Evolutionary conservation across 1,284 basidiomycete species (phyloP), one percentile per base, ranked within the genome.

Genomic region (Heterobasidion annosum): DNA sequence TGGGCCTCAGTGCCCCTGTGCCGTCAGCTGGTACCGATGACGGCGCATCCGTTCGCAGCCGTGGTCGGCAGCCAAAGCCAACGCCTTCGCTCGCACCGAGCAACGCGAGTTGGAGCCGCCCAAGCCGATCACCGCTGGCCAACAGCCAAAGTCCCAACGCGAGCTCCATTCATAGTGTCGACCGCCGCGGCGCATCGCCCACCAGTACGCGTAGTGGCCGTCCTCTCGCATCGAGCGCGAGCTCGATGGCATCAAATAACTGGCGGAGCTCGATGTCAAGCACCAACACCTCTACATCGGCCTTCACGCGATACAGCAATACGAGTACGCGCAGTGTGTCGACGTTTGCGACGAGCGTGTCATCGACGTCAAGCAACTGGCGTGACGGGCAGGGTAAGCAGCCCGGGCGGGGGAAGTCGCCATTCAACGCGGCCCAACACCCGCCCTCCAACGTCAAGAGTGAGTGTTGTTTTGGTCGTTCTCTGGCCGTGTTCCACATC

Each of bases 291-390:
- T 82, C 81, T 4, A 78, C 79, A 33, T 82, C 79, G 32, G 81
- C 82, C 45, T 91, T 89, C 63, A 90, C 88, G 34, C 73, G 82
- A 57, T 89, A 86, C 70, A 88, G 85, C 70, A 91, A 90, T 63
- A 79, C 77, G 34, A 89, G 86, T 65, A 64, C 75, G 54, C 75
- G 83, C 52, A 88, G 85, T 59, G 75, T 90, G 42, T 83, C 85
- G 16, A 91, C 88, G 2, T 80, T 80, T 55, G 88, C 88, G 54
- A 90, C 87, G 35, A 88, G 85, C 62, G 78, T 88, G 15, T 87
- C 84, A 35, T 77, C 78, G 8, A 53, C 55, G 10, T 56, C 57
- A 12, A 40, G 51, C 42, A 84, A 81, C 65, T 88, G 87, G 85
- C 78, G 86, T 56, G 79, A 66, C 54, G 65, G 64, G 35, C 34